Percentiles rank a stretch among this genome's conserved stretches.
Evolutionary conservation across 306 rosid genomes (phyloP).

Genomic region (Benincasa hispida): DNA sequence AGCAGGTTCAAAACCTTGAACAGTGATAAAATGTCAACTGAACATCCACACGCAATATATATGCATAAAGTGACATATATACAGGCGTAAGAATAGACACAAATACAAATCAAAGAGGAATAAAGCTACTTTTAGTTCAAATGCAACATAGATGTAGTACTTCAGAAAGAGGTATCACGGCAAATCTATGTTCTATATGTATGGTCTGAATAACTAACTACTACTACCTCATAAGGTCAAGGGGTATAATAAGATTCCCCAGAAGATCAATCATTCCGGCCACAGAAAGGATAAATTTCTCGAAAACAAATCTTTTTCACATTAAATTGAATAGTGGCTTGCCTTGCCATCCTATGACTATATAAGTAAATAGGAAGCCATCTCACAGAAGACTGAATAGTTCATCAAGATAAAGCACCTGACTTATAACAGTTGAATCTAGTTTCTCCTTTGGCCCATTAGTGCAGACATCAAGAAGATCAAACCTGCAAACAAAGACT

Average conservation of each 20-base stretch:
- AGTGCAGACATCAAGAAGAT: constrained; percentile 82
- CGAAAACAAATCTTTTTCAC: background rate
- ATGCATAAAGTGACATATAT: background rate
- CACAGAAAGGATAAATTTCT: background rate
- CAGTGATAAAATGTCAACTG: background rate
- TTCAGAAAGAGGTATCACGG: background rate
- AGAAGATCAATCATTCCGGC: background rate
- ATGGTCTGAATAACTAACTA: background rate
- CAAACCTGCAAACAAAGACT: constrained; percentile 44
- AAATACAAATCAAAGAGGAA: background rate
- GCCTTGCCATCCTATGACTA: background rate
- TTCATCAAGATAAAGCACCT: constrained; percentile 30
- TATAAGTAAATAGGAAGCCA: background rate
- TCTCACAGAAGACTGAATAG: background rate
- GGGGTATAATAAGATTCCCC: background rate
- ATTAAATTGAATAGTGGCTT: background rate
- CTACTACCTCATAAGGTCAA: background rate
- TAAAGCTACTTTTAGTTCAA: background rate
- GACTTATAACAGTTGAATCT: constrained; percentile 81
- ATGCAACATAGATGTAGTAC: background rate
- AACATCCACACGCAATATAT: background rate
- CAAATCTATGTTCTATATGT: background rate
- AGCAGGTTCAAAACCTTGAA: background rate
- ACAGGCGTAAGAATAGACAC: background rate
- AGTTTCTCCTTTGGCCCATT: constrained; percentile 92